These are phyloP conservation scores for Trichoderma citrinoviride DNA, from an alignment of 2,329 filamentous ascomycete genomes.

Conservation along the genomic window DNA sequence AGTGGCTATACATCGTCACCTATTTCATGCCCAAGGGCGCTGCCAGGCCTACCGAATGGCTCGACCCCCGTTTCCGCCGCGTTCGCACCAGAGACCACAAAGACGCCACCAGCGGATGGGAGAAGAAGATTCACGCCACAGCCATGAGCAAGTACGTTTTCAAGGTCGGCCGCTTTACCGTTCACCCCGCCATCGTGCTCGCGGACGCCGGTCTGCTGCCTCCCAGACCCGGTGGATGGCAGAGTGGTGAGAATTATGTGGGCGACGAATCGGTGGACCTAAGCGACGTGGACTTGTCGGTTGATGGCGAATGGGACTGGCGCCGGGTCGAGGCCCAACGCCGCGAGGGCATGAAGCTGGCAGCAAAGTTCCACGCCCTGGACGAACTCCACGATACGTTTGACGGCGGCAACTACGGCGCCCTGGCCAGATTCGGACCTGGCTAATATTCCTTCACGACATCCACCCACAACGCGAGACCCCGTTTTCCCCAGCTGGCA, in stretches of 20 bases:
- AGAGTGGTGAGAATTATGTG: slow-evolving; percentile 43
- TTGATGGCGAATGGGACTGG: slow-evolving; percentile 55
- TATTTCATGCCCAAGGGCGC: slow-evolving; percentile 67
- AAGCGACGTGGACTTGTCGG: slow-evolving; percentile 36
- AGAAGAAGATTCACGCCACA: slow-evolving; percentile 67
- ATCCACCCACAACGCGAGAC: background rate
- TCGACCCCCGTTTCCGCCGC: slow-evolving; percentile 46
- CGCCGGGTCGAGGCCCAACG: slow-evolving; percentile 54
- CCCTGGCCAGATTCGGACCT: slow-evolving; percentile 49
- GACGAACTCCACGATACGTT: slow-evolving; percentile 54
- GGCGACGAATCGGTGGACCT: slow-evolving; percentile 41
- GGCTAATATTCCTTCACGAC: slow-evolving; percentile 30
- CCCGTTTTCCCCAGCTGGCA: background rate
- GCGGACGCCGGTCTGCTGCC: slow-evolving; percentile 72
- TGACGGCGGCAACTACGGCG: slow-evolving; percentile 52
- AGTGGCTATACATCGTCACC: slow-evolving; percentile 76
- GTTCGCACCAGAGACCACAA: slow-evolving; percentile 40
- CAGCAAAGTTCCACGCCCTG: slow-evolving; percentile 54
- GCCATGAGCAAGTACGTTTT: slow-evolving; percentile 78
- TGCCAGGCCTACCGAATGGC: slow-evolving; percentile 54
- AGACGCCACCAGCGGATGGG: slow-evolving; percentile 45
- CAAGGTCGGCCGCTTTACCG: slow-evolving; percentile 77
- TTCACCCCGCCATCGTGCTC: slow-evolving; percentile 76
- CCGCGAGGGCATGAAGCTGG: slow-evolving; percentile 54
- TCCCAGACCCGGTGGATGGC: slow-evolving; percentile 65